Conservation (phyloP, 1,139 yeast genomes). For the Insectozyma bohioensis region DNA sequence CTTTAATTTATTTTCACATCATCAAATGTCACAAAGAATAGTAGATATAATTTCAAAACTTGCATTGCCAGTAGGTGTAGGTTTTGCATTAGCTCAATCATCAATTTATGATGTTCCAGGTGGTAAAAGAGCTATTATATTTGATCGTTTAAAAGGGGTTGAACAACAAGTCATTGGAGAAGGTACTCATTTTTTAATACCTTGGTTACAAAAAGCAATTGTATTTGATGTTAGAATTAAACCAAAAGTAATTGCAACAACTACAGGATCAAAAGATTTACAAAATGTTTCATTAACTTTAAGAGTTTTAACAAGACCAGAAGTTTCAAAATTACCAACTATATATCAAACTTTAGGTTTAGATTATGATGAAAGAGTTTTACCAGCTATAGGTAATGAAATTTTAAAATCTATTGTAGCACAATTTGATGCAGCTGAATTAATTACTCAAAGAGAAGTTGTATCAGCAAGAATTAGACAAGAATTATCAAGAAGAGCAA, state of each 20-base stretch:
- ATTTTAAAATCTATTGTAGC: constrained; percentile 94
- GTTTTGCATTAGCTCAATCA: constrained; percentile 64
- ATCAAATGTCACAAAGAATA: constrained; percentile 36
- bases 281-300: constrained; percentile 94
- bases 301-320: constrained; percentile 93
- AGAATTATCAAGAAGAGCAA: constrained; percentile 81
- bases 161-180: constrained; percentile 86
- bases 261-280: constrained; percentile 95
- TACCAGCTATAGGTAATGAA: constrained; percentile 97
- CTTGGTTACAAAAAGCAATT: constrained; percentile 94
- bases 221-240: constrained; percentile 86
- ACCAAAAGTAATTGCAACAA: constrained; percentile 91
- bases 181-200: constrained; percentile 93
- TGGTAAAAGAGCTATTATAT: constrained; percentile 92
- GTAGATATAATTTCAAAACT: constrained; percentile 44
- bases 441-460: constrained; percentile 94
- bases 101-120: constrained; percentile 93
- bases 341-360: constrained; percentile 90
- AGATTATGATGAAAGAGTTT: constrained; percentile 95
- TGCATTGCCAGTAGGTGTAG: constrained; percentile 71
- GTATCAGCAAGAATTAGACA: constrained; percentile 88
- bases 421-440: constrained; percentile 96
- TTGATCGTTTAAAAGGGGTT: constrained; percentile 90
- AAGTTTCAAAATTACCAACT: constrained; percentile 72
- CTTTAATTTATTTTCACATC: background rate